Base-by-base conservation (phyloP, 2,329 filamentous ascomycete species). In the Alternaria gaisen region DNA sequence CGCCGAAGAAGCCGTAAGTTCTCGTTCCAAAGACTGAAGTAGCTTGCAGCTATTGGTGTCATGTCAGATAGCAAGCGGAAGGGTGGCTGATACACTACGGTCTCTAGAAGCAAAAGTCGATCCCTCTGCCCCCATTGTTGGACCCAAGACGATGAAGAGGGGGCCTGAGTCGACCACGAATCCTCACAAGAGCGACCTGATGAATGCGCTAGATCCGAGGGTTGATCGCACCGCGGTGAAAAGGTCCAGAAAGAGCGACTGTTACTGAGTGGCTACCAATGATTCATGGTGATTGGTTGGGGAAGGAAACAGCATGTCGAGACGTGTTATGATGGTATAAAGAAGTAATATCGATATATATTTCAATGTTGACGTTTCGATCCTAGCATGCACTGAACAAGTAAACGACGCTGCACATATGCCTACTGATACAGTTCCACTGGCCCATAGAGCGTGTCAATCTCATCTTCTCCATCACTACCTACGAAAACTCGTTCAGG, bases 201-300 rank as follows among this genome's bases (percentile, higher is more conserved):
- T 70, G 55, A 66, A 68, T 22, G 34, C 65, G 50, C 26, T 72
- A n/a, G 65, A 71, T 42, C 66, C 65, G 4, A 61, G 57, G 32
- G 62, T 71, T 7, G 62, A 69, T 53, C 20, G 53, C 4, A 38
- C 40, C 11, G 58, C 53, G 8, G 54, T 24, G 9, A 67, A 62
- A 53, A 55, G 14, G n/a, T 42, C 24, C 7, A 54, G 26, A 20
- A 58, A 26, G 51, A 55, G 36, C 10, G 52, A 55, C 16, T 50
- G 30, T 18, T 0, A 3, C 9, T 50, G 20, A 50, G 30, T 12
- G 20, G 9, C 1, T 1, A 16, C 12, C 5, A 9, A 5, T n/a
- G 8, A 3, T 36, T 14, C 10, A 24, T 38, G 5, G 30, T 50
- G 10, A 5, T 26, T 5, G 9, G 1, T 20, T 30, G 16, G 14